Base-by-base conservation (phyloP, 257 asterid species). In the Penstemon newberryi region DNA sequence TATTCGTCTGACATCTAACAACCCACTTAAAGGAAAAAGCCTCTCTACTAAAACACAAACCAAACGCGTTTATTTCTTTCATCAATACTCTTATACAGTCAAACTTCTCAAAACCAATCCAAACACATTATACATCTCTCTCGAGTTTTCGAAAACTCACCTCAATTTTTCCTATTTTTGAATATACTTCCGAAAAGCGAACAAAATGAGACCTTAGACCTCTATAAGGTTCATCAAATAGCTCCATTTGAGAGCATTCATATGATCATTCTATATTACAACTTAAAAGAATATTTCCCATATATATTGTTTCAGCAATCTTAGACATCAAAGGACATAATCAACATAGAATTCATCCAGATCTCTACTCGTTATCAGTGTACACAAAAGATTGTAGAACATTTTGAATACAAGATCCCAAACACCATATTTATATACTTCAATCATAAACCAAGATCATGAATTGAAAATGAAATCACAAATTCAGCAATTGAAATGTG, bases 401-500 rank as follows among this genome's bases (percentile, higher is more conserved):
- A 62, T 62, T 8, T 15, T 46, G 33, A 45, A 63, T 13, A 12
- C 11, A 19, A 63, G 6, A 45, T 19, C 67, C 50, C 41, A 52
- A 40, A 38, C 5, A 10, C 52, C 47, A 60, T 25, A 25, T 25
- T 25, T 25, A 25, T 25, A 25, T 60, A 51, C 39, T 42, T 60
- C 36, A 42, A 15, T 45, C 52, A n/a, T 15, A 60, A 60, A 60
- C 13, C 33, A 25, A 25, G 33, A 25, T 25, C 33, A 25, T 25
- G 33, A 25, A 25, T 25, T 25, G 4, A 7, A 15, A 10, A 60
- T 8, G 4, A 43, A 43, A 3, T 18, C 56, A 36, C 6, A 11
- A 38, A 69, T 36, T 18, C 47, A 67, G 73, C 41, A 25, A 54
- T 13, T 4, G 5, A 15, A 50, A 76, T 60, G 39, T 6, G 60